Evolutionary conservation across 495 filamentous ascomycete genomes (phyloP).

Genomic region (Penicillium malachiteum): DNA sequence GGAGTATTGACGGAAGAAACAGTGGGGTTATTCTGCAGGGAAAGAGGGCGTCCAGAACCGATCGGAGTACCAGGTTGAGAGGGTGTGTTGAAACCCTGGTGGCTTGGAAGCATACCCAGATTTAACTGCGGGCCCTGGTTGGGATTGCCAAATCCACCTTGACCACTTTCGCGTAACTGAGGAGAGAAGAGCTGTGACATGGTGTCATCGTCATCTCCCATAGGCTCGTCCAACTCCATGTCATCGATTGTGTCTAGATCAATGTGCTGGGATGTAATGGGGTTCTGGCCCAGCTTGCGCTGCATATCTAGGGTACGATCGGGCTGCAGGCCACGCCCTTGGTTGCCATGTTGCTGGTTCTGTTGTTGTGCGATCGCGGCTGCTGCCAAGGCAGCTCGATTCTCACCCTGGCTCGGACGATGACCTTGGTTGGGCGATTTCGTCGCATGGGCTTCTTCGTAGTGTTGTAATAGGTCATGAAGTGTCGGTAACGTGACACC

Average conservation of each 20-base stretch:
- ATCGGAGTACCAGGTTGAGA: constrained; percentile 88
- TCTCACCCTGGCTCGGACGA: constrained; percentile 53
- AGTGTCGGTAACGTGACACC: constrained; percentile 81
- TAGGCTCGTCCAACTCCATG: constrained; percentile 94
- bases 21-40: constrained; percentile 89
- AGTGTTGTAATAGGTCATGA: constrained; percentile 93
- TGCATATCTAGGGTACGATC: constrained; percentile 44
- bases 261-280: constrained; percentile 41
- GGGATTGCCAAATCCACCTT: constrained; percentile 70
- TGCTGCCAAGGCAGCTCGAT: constrained; percentile 57
- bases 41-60: constrained; percentile 57
- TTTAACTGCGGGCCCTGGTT: constrained; percentile 69
- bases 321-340: constrained; percentile 39
- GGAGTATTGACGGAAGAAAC: constrained; percentile 98
- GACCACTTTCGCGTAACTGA: constrained; percentile 52
- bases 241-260: constrained; percentile 89
- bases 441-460: constrained; percentile 86
- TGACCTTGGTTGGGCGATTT: constrained; percentile 59
- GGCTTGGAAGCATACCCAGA: constrained; percentile 65
- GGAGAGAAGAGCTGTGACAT: constrained; percentile 59
- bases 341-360: constrained; percentile 49
- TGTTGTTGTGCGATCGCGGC: constrained; percentile 56
- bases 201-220: constrained; percentile 62
- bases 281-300: constrained; percentile 44
- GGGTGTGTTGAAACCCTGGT: constrained; percentile 72